Evolutionary conservation across 164 flowering plant species (phyloP).

Genomic region (Vitis vinifera): ASM3070453v1 NC_081820.1:26986501-26987000

Average conservation of each 20-base stretch:
- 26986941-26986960: too few relatives aligned
- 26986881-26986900: too few relatives aligned
- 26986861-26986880: neutral
- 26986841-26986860: neutral
- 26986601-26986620: neutral
- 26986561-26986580: too few relatives aligned
- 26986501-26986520: neutral
- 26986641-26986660: constrained; percentile 80
- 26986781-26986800: constrained; percentile 4
- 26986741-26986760: constrained; percentile 98
- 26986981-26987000: too few relatives aligned
- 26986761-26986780: constrained; percentile 65
- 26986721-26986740: constrained; percentile 93
- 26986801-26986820: neutral
- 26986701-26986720: constrained; percentile 94
- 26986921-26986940: too few relatives aligned
- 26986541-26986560: too few relatives aligned
- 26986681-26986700: constrained; percentile 97
- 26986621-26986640: constrained; percentile 6
- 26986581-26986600: neutral
- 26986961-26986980: neutral
- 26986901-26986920: too few relatives aligned
- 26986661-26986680: constrained; percentile 82
- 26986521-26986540: neutral
- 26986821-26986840: neutral